Evolutionary conservation across 805 yeast genomes (phyloP).

Genomic region (Candida stauntonica): DNA sequence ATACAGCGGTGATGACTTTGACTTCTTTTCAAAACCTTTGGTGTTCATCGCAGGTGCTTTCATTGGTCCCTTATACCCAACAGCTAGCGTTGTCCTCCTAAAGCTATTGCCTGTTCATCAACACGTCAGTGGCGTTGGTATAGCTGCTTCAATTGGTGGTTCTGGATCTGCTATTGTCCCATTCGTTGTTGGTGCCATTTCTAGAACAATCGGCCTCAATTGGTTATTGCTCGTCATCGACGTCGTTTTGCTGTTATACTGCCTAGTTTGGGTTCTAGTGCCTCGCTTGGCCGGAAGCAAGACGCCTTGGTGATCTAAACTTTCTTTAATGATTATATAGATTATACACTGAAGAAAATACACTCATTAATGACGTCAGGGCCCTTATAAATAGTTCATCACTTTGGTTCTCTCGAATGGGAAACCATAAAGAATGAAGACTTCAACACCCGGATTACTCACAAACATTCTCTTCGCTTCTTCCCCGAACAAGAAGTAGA

Average conservation of each 20-base stretch:
- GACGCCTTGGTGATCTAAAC: not conserved
- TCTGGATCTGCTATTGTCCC: slow-evolving; percentile 21
- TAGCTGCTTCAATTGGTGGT: slow-evolving; percentile 49
- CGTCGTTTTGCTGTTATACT: slow-evolving; percentile 8
- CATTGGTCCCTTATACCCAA: slow-evolving; percentile 71
- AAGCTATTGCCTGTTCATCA: slow-evolving; percentile 55
- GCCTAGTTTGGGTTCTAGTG: slow-evolving; percentile 9
- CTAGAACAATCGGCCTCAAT: slow-evolving; percentile 15
- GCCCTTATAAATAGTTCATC: not conserved
- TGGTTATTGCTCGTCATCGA: slow-evolving; percentile 8
- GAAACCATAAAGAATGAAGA: slow-evolving; percentile 3
- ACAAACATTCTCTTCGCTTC: not conserved
- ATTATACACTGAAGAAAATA: too few relatives aligned
- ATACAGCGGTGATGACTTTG: slow-evolving; percentile 6
- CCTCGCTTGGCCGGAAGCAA: slow-evolving; percentile 5
- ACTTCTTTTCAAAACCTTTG: slow-evolving; percentile 7
- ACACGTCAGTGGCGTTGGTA: slow-evolving; percentile 67
- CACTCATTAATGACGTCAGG: too few relatives aligned
- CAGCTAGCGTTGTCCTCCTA: slow-evolving; percentile 61
- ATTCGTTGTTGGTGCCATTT: slow-evolving; percentile 43
- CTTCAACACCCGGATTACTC: not conserved
- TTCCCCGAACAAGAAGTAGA: slow-evolving; percentile 1
- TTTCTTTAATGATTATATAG: too few relatives aligned
- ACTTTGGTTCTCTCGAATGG: slow-evolving; percentile 1
- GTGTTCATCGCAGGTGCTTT: slow-evolving; percentile 48